phyloP scores from a whole-genome alignment of 2,329 filamentous ascomycete genomes.

The Stagonosporopsis rhizophila region DNA sequence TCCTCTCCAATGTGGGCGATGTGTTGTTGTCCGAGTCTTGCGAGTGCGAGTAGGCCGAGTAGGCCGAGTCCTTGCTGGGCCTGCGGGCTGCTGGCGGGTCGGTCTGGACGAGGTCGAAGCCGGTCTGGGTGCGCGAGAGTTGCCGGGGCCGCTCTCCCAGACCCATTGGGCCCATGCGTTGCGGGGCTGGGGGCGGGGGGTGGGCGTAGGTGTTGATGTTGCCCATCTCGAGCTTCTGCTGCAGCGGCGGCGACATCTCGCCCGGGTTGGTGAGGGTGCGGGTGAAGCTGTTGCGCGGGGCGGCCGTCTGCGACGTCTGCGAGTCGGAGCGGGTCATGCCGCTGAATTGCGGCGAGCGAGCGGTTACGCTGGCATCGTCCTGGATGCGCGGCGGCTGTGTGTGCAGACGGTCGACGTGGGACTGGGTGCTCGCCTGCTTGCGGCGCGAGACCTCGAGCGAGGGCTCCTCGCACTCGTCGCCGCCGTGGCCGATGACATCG shows the following conservation, averaged over 20 bases:
- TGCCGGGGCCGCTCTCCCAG: constrained; percentile 43
- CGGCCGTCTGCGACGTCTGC: constrained; percentile 32
- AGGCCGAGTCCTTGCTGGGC: constrained; percentile 43
- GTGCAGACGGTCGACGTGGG: constrained; percentile 25
- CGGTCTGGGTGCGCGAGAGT: constrained; percentile 43
- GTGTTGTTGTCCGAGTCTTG: constrained; percentile 28
- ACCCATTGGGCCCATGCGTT: constrained; percentile 44
- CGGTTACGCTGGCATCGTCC: constrained; percentile 41
- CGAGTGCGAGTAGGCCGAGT: constrained; percentile 45
- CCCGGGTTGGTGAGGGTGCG: constrained; percentile 44
- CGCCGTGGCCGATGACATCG: constrained; percentile 87
- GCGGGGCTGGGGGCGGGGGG: constrained; percentile 37
- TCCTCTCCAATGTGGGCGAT: constrained; percentile 34
- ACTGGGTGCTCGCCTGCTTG: constrained; percentile 50
- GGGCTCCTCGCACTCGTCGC: constrained; percentile 80
- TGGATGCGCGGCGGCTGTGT: constrained; percentile 25
- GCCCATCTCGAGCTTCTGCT: constrained; percentile 47
- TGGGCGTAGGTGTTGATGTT: constrained; percentile 44
- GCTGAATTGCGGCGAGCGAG: constrained; percentile 36
- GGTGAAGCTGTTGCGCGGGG: constrained; percentile 41
- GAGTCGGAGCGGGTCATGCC: constrained; percentile 33
- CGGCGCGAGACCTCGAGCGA: constrained; percentile 72
- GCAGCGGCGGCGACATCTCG: constrained; percentile 47
- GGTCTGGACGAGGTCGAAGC: constrained; percentile 38
- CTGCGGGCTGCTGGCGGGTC: constrained; percentile 16